Percentiles rank a stretch among this genome's conserved stretches.
These are phyloP conservation scores for Phlyctochytrium planicorne DNA, from an alignment of 192 early-diverging fungal species.

Conservation along the genomic window DNA sequence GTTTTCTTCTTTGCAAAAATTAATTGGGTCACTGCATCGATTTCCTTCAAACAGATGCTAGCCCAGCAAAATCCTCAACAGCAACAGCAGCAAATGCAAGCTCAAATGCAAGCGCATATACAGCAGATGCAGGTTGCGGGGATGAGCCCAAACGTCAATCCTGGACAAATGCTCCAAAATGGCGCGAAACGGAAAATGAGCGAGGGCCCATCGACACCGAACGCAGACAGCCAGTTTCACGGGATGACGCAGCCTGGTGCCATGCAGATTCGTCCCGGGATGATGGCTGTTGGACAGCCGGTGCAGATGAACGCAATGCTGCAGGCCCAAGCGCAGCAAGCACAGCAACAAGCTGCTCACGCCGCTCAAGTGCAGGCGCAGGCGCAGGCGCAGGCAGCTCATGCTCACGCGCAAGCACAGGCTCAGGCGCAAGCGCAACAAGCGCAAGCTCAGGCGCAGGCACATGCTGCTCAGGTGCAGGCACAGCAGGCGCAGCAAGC, in stretches of 20 bases:
- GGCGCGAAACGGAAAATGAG: slow-evolving; percentile 1
- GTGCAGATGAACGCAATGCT: background rate
- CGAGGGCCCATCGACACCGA: background rate
- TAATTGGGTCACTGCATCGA: too few species aligned
- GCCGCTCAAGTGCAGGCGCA: background rate
- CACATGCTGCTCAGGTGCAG: background rate
- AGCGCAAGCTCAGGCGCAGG: background rate
- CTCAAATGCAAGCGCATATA: background rate
- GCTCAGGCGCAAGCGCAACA: background rate
- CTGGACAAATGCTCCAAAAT: slow-evolving; percentile 6
- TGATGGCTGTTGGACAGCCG: too few species aligned
- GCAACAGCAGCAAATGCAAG: background rate
- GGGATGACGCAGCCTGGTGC: too few species aligned
- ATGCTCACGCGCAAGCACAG: background rate
- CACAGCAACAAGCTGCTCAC: background rate
- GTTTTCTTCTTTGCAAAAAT: too few species aligned
- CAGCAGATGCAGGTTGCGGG: background rate
- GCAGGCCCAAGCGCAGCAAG: background rate
- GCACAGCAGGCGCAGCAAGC: background rate
- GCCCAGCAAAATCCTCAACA: too few species aligned
- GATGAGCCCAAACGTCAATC: background rate
- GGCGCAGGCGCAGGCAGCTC: slow-evolving; percentile 2
- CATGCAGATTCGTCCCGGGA: too few species aligned
- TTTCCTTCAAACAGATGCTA: too few species aligned
- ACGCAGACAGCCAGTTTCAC: background rate